phyloP scores from a whole-genome alignment of 257 asterid species.

The Echites panduratus region DNA sequence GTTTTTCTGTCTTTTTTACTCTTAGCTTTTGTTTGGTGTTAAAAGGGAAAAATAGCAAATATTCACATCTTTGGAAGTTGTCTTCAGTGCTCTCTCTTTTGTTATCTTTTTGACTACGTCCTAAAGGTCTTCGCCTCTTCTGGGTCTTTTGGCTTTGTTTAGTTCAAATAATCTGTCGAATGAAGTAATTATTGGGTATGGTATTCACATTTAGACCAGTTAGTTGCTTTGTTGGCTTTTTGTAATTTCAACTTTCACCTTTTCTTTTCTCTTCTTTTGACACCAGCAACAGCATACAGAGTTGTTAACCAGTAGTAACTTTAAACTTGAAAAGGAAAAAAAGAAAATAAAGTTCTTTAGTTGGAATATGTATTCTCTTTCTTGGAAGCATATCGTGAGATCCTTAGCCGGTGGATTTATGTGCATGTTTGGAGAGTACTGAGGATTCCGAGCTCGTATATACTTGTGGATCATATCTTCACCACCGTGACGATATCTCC shows the following conservation, averaged over 20 bases:
- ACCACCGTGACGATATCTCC: neutral
- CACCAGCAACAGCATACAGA: neutral
- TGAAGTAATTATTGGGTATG: constrained; percentile 3
- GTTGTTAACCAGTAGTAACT: neutral
- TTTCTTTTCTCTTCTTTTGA: neutral
- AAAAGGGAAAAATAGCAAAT: neutral
- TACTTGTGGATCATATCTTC: neutral
- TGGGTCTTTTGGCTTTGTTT: neutral
- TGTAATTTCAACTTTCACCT: neutral
- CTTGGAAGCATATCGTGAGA: neutral
- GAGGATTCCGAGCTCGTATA: too few species aligned
- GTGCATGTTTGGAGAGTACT: too few species aligned
- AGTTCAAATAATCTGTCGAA: constrained; percentile 23
- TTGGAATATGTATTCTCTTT: neutral
- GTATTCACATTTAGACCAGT: neutral
- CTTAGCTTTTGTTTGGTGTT: constrained; percentile 9
- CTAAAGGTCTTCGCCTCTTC: neutral
- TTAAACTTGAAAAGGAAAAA: too few species aligned
- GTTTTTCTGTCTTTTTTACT: constrained; percentile 17
- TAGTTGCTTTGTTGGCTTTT: neutral
- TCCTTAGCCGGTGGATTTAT: constrained; percentile 5
- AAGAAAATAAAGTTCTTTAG: neutral
- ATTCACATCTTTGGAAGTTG: neutral
- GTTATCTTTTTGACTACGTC: neutral
- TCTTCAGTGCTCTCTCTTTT: neutral